Evolutionary conservation across 805 yeast genomes (phyloP).

Genomic region (Cyberlindnera euphorbiiphila): DNA sequence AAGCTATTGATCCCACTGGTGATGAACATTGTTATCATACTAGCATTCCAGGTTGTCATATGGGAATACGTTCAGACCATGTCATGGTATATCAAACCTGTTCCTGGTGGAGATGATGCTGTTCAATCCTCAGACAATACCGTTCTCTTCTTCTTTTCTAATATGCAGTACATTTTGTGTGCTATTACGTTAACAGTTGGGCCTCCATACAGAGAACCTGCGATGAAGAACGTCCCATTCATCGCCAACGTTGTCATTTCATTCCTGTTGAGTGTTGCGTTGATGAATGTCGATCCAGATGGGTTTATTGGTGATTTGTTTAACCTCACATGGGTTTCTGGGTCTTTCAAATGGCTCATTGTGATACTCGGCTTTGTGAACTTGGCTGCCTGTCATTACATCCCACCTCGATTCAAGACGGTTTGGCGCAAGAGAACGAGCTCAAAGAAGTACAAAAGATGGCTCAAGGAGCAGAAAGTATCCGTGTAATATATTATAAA

Average conservation of each 20-base stretch:
- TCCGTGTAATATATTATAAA: conserved; percentile 2
- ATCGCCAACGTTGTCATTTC: conserved; percentile 56
- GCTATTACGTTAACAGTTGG: conserved; percentile 88
- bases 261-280: conserved; percentile 40
- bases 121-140: conserved; percentile 91
- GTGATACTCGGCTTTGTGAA: conserved; percentile 45
- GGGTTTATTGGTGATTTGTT: conserved; percentile 61
- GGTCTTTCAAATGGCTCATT: conserved; percentile 48
- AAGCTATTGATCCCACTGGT: conserved; percentile 80
- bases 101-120: conserved; percentile 76
- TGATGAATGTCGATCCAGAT: conserved; percentile 53
- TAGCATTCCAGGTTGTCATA: conserved; percentile 60
- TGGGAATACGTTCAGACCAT: conserved; percentile 59
- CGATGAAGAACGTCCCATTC: conserved; percentile 65
- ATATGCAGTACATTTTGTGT: conserved; percentile 82
- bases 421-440: conserved; percentile 35
- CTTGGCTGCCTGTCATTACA: conserved; percentile 34
- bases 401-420: conserved; percentile 33
- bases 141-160: conserved; percentile 70
- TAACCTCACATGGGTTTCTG: conserved; percentile 66
- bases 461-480: conserved; percentile 21
- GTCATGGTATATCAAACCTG: conserved; percentile 77
- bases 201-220: conserved; percentile 86
- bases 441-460: conserved; percentile 35
- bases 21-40: conserved; percentile 65